phyloP scores from a whole-genome alignment of 2,329 filamentous ascomycete genomes.

The Trichophyton rubrum region DNA sequence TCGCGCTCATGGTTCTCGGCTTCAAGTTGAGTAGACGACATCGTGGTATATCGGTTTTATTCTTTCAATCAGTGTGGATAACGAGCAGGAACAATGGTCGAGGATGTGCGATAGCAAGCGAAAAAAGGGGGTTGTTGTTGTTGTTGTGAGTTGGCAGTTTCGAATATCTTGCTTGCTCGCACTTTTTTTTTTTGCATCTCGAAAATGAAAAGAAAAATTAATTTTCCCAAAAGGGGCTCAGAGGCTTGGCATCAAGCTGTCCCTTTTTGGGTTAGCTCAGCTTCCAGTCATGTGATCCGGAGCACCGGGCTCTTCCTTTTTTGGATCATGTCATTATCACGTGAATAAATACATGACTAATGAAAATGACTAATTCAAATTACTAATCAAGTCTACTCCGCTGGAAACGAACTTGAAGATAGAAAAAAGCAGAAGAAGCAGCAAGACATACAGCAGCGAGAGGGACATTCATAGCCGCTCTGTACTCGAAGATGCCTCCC shows the following conservation, averaged over 20 bases:
- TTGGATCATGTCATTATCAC: not conserved
- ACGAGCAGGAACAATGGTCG: not conserved
- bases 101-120: not conserved
- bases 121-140: not conserved
- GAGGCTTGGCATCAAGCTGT: not conserved
- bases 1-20: conserved; percentile 71
- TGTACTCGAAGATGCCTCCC: conserved; percentile 45
- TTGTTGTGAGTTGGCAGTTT: not conserved
- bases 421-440: not conserved
- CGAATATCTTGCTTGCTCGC: not conserved
- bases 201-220: not conserved
- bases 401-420: not conserved
- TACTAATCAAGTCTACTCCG: not conserved
- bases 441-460: not conserved
- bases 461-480: not conserved
- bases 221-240: not conserved
- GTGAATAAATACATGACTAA: not conserved
- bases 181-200: not conserved
- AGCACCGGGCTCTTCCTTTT: not conserved
- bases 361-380: not conserved
- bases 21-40: conserved; percentile 54
- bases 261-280: not conserved
- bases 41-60: conserved; percentile 16
- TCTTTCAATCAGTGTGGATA: not conserved
- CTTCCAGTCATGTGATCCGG: not conserved